Base-by-base conservation (phyloP, 768 basidiomycete species). In the Phaeotremella skinneri region DNA sequence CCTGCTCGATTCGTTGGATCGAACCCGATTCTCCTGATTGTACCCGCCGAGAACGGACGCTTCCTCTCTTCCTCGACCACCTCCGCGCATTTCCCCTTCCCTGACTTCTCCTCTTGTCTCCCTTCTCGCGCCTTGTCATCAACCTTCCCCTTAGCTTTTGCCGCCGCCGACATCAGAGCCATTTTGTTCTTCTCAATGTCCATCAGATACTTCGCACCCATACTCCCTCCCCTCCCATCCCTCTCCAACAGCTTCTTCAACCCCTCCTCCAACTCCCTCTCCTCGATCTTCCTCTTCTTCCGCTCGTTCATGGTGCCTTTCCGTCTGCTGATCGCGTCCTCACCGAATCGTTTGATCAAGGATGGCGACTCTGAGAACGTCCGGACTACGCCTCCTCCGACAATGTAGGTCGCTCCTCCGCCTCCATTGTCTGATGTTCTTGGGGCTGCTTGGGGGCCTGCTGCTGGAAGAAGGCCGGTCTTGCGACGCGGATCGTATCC, bases 321-420 rank as follows among this genome's bases (percentile, higher is more conserved):
- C 54, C 87, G 87, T 17, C 91, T 81, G 0, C 91, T 91, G 37
- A 92, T 80, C 57, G 80, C 85, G 64, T 87, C 83, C 30, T 76
- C 68, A 3, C 72, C 76, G 45, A 73, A 74, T 2, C 60, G n/a
- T 29, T 52, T 64, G 26, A 68, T 50, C 2, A 62, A 69, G 2
- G 66, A 65, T 37, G 23, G 23, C 16, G 49, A 31, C 20, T 57
- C 37, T 50, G 57, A 41, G 29, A 49, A 20, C 17, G 74, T 63
- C 39, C 82, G 81, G 9, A 91, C 81, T 53, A 90, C 80, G 58
- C 90, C 88, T 2, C 91, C 90, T 0, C 85, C 85, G 21, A 93
- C 81, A 43, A 94, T 81, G 68, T 94, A 96, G 5, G 90, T 90
- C 45, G 77, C 66, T 23, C 77, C 73, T 11, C 66, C 71, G 27